Conservation (phyloP, 148 eudicot species). For the Fagopyrum tataricum region DNA sequence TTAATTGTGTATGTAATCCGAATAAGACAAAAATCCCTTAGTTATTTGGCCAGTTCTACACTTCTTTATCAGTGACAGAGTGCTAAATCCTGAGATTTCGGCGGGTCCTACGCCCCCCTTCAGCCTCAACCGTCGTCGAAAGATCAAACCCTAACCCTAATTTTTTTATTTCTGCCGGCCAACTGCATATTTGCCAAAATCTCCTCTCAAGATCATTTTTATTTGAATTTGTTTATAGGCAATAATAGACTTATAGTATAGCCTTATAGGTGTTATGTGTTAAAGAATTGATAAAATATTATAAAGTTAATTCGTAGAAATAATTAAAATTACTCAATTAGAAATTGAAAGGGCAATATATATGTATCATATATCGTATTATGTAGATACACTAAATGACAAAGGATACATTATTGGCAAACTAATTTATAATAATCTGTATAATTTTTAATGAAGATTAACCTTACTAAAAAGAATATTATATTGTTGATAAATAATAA, state of each 20-base stretch:
- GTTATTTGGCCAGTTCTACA: conserved; percentile 11
- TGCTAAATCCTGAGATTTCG: background rate
- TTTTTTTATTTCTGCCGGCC: conserved; percentile 11
- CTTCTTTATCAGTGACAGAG: background rate
- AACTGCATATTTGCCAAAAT: background rate
- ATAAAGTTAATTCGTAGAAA: background rate
- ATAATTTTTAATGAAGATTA: background rate
- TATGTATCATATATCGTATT: background rate
- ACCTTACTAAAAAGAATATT: background rate
- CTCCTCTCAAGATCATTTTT: background rate
- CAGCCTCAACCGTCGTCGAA: conserved; percentile 9
- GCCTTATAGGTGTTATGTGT: background rate
- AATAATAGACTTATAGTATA: too few relatives aligned
- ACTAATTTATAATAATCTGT: background rate
- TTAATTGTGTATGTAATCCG: background rate
- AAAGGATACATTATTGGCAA: background rate
- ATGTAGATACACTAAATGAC: background rate
- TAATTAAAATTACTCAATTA: background rate
- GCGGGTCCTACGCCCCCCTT: conserved; percentile 3
- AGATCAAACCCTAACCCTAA: background rate
- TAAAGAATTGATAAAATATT: background rate
- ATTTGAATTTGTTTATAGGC: background rate
- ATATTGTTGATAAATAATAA: background rate
- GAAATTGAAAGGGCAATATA: background rate
- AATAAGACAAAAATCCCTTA: background rate